Evolutionary conservation across 495 filamentous ascomycete species (phyloP), one percentile per base, ranked within the genome.

Genomic region (Xylaria grammica): DNA sequence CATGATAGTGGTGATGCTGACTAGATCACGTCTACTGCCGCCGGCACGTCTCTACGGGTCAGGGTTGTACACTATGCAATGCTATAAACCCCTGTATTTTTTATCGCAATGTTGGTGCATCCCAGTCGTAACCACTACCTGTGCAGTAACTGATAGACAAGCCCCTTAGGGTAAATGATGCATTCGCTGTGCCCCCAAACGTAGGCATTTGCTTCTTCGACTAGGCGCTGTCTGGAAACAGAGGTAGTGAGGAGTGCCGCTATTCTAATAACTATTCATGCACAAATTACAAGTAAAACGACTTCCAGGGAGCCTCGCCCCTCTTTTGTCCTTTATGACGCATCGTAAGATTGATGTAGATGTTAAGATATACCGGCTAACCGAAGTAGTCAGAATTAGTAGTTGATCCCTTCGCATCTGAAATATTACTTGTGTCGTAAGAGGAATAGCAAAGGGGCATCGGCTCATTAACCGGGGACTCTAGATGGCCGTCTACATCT

Each of bases 361-460:
- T n/a, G n/a, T n/a, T n/a, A n/a, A n/a, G n/a, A n/a, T n/a, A n/a
- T n/a, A n/a, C n/a, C n/a, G n/a, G n/a, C n/a, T n/a, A n/a, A n/a
- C n/a, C n/a, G n/a, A n/a, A n/a, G n/a, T n/a, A n/a, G n/a, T n/a
- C n/a, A n/a, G 26, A 26, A 26, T 27, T 52, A 20, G 27, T 17
- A 20, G 26, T n/a, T 15, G 13, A 1, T 30, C 3, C 17, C 34
- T 40, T 20, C 26, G 10, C 20, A 42, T 30, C n/a, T n/a, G n/a
- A n/a, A n/a, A n/a, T 24, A 24, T 20, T 6, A 8, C 30, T 53
- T 9, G 27, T n/a, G n/a, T n/a, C n/a, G n/a, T n/a, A n/a, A n/a
- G n/a, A 11, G 7, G 1, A 36, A 54, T 54, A 6, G 34, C 40
- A 56, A 56, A 38, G 53, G 30, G 53, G 20, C 53, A 42, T 54